Evolutionary conservation across 2,329 filamentous ascomycete species (phyloP).

Genomic region (Alternaria sp.): DNA sequence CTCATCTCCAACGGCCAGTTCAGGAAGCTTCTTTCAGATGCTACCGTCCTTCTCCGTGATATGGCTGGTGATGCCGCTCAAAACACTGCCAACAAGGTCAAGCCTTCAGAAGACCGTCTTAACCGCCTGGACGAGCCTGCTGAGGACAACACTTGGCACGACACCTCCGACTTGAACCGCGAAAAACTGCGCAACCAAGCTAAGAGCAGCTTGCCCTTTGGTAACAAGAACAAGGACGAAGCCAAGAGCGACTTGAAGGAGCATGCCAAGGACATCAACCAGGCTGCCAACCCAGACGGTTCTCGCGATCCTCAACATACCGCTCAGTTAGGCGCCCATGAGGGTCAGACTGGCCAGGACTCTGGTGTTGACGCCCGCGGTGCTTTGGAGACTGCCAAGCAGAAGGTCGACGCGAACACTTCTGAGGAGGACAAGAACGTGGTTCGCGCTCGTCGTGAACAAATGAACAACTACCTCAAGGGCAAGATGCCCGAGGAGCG

Average conservation of each 20-base stretch:
- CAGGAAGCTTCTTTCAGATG: slow-evolving; percentile 85
- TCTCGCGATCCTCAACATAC: slow-evolving; percentile 64
- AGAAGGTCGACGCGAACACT: slow-evolving; percentile 68
- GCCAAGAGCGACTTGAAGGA: slow-evolving; percentile 61
- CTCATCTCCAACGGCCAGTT: slow-evolving; percentile 97
- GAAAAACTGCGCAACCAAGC: slow-evolving; percentile 73
- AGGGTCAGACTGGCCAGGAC: slow-evolving; percentile 57
- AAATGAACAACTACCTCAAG: slow-evolving; percentile 76
- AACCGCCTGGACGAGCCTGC: slow-evolving; percentile 82
- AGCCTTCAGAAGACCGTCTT: slow-evolving; percentile 80
- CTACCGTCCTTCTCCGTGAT: slow-evolving; percentile 80
- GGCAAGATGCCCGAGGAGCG: slow-evolving; percentile 92
- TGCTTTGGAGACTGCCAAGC: slow-evolving; percentile 62
- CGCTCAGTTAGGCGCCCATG: slow-evolving; percentile 61
- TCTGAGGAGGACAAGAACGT: slow-evolving; percentile 66
- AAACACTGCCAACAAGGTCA: slow-evolving; percentile 77
- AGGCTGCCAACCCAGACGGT: slow-evolving; percentile 65
- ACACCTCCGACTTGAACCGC: slow-evolving; percentile 78
- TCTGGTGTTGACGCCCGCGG: slow-evolving; percentile 63
- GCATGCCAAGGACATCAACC: slow-evolving; percentile 65
- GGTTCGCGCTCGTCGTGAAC: slow-evolving; percentile 54
- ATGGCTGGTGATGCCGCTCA: slow-evolving; percentile 89
- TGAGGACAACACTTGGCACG: slow-evolving; percentile 92
- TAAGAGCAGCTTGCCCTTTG: slow-evolving; percentile 64
- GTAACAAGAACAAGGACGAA: slow-evolving; percentile 64